Evolutionary conservation across 1,139 yeast genomes (phyloP).

Genomic region (Sugiyamaella castrensis): DNA sequence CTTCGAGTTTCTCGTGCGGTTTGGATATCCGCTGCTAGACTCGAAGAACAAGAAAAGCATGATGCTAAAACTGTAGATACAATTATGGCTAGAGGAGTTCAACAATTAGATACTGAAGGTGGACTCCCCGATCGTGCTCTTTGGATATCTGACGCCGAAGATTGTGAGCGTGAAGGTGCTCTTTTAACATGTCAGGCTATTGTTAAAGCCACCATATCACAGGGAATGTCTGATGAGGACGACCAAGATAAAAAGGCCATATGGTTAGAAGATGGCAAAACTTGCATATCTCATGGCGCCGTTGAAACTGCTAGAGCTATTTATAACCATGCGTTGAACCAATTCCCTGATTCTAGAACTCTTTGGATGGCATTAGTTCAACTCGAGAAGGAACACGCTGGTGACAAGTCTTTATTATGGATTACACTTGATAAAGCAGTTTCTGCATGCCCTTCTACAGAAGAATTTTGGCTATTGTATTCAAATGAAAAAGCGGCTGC

Average conservation of each 20-base stretch:
- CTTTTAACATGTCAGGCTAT: conserved; percentile 38
- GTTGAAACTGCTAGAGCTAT: conserved; percentile 47
- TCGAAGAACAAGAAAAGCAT: conserved; percentile 58
- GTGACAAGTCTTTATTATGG: conserved; percentile 38
- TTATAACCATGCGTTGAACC: conserved; percentile 47
- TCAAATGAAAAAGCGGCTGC: conserved; percentile 65
- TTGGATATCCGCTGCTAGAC: conserved; percentile 68
- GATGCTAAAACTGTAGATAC: conserved; percentile 45
- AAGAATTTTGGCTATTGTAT: conserved; percentile 60
- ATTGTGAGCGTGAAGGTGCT: conserved; percentile 38
- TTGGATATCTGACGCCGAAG: conserved; percentile 51
- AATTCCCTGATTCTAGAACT: conserved; percentile 48
- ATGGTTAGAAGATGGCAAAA: conserved; percentile 41
- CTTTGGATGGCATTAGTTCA: conserved; percentile 56
- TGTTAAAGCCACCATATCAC: conserved; percentile 34
- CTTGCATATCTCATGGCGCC: conserved; percentile 32
- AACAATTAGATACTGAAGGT: conserved; percentile 40
- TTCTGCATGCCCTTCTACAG: conserved; percentile 46
- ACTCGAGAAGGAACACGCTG: conserved; percentile 43
- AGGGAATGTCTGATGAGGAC: conserved; percentile 31
- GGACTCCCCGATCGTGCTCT: conserved; percentile 38
- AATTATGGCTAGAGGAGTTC: conserved; percentile 53
- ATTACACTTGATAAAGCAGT: conserved; percentile 53
- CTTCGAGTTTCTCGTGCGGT: conserved; percentile 53
- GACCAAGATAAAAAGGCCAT: conserved; percentile 30